Evolutionary conservation across 2,329 filamentous ascomycete species (phyloP).

Genomic region (Alternaria gansuensis): DNA sequence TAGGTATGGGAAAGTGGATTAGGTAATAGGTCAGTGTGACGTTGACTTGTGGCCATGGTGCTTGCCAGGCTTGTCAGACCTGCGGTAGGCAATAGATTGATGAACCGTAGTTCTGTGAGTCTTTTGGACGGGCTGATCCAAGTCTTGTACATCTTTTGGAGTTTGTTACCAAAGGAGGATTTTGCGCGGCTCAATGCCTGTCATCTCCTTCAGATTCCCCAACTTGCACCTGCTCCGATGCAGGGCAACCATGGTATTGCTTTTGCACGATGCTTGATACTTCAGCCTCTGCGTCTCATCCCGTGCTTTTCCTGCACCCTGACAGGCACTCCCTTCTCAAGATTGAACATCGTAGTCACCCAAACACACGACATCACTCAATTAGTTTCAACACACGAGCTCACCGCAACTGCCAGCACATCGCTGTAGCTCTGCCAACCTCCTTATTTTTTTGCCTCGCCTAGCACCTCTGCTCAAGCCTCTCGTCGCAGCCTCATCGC

Average conservation of each 20-base stretch:
- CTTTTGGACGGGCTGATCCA: background rate
- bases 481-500: background rate
- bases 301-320: slow-evolving; percentile 1
- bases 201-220: background rate
- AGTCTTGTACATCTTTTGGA: background rate
- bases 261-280: slow-evolving; percentile 4
- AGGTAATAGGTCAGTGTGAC: slow-evolving; percentile 18
- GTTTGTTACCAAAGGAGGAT: background rate
- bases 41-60: slow-evolving; percentile 11
- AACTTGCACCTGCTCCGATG: background rate
- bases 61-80: slow-evolving; percentile 8
- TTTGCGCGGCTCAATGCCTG: background rate
- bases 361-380: background rate
- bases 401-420: slow-evolving; percentile 7
- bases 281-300: background rate
- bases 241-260: background rate
- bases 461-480: background rate
- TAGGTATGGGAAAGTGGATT: background rate
- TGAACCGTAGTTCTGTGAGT: slow-evolving; percentile 10
- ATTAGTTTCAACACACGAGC: background rate
- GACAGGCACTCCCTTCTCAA: slow-evolving; percentile 4
- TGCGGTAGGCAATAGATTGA: slow-evolving; percentile 5
- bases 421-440: background rate
- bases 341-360: background rate
- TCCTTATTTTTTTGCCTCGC: background rate